Conservation (phyloP, 2,329 filamentous ascomycete species). For the Fusarium torulosum region DNA sequence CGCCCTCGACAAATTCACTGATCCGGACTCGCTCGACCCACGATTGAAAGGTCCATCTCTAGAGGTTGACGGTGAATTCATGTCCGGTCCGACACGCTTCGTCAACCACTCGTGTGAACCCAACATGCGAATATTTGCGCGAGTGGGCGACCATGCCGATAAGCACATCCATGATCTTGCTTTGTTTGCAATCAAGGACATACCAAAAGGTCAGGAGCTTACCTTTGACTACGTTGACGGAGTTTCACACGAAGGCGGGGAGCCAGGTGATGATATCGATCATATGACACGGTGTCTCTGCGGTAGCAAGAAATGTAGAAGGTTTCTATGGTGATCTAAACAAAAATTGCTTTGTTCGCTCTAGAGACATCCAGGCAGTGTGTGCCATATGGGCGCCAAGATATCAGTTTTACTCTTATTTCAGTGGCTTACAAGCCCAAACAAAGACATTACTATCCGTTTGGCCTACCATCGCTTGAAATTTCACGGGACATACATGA, state of each 20-base stretch:
- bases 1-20: constrained; percentile 82
- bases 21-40: constrained; percentile 67
- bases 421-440: background rate
- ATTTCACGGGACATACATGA: background rate
- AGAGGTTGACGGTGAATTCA: constrained; percentile 78
- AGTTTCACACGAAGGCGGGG: constrained; percentile 64
- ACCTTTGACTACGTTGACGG: constrained; percentile 85
- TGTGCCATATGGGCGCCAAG: no score
- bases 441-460: background rate
- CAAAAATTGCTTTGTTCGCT: background rate
- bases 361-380: background rate
- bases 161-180: constrained; percentile 81
- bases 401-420: background rate
- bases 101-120: constrained; percentile 87
- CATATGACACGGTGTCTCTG: constrained; percentile 73
- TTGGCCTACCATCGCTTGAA: background rate
- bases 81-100: constrained; percentile 82
- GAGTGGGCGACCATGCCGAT: constrained; percentile 81
- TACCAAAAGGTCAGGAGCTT: constrained; percentile 74
- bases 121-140: constrained; percentile 82
- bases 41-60: constrained; percentile 68
- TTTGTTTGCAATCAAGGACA: constrained; percentile 77
- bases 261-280: constrained; percentile 55
- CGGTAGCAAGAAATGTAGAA: constrained; percentile 73
- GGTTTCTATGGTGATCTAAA: constrained; percentile 71